A percentile compares a stretch with the other conserved stretches of the same genome.
Evolutionary conservation across 2,329 filamentous ascomycete genomes (phyloP).

Genomic region (Ophiostoma perfectum): DNA sequence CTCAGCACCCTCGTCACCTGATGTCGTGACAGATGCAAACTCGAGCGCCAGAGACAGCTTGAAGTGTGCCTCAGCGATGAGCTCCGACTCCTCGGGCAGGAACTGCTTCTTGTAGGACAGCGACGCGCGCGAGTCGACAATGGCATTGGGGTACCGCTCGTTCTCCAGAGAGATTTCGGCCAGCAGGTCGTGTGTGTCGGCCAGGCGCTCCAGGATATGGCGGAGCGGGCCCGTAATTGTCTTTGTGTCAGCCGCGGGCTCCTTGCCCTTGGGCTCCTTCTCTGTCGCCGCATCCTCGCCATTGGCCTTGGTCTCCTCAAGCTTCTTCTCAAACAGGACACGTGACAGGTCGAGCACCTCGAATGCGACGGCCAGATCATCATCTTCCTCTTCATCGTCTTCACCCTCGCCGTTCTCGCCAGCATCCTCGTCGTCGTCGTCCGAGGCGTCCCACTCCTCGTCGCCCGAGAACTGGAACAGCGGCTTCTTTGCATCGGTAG

Average conservation of each 20-base stretch:
- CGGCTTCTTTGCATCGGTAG: conserved; percentile 57
- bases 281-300: conserved; percentile 32
- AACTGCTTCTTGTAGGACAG: conserved; percentile 74
- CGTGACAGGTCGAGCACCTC: conserved; percentile 78
- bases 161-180: conserved; percentile 97
- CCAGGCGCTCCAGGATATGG: conserved; percentile 76
- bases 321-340: conserved; percentile 55
- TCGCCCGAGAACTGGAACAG: conserved; percentile 91
- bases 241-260: conserved; percentile 25
- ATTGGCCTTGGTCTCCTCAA: conserved; percentile 35
- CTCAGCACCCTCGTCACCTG: conserved; percentile 27
- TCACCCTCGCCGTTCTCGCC: conserved; percentile 38
- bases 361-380: conserved; percentile 74
- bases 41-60: conserved; percentile 93
- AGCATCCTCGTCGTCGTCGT: conserved; percentile 53
- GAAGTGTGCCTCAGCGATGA: conserved; percentile 91
- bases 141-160: conserved; percentile 84
- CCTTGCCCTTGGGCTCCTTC: conserved; percentile 26
- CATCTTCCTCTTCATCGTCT: conserved; percentile 55
- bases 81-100: conserved; percentile 72
- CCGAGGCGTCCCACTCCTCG: conserved; percentile 83
- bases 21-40: conserved; percentile 73
- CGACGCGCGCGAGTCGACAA: conserved; percentile 72
- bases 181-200: conserved; percentile 88
- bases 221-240: conserved; percentile 38